Conservation (phyloP, 2,329 filamentous ascomycete species). For the Claviceps pazoutovae region DNA sequence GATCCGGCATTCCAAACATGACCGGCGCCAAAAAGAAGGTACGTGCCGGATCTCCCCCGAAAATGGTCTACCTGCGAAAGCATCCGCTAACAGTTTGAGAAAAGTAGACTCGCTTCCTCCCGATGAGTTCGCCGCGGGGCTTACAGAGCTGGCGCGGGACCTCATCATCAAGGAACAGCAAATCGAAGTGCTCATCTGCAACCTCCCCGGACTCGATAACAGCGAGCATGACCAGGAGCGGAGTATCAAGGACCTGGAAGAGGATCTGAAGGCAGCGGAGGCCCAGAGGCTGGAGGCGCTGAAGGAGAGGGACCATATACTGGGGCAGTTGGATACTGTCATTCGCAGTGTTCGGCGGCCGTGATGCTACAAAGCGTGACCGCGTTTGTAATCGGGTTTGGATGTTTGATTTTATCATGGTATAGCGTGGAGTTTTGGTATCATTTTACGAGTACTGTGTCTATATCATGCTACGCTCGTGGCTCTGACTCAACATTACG, state of each 20-base stretch:
- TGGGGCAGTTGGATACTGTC: slow-evolving; percentile 45
- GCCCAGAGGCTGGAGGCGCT: slow-evolving; percentile 47
- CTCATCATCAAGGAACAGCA: slow-evolving; percentile 70
- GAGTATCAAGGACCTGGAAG: slow-evolving; percentile 49
- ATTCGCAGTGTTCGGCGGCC: slow-evolving; percentile 46
- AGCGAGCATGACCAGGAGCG: slow-evolving; percentile 65
- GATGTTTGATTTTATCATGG: background rate
- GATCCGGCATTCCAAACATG: slow-evolving; percentile 43
- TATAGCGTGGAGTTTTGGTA: slow-evolving; percentile 17
- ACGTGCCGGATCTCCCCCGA: background rate
- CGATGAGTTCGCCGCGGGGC: slow-evolving; percentile 51
- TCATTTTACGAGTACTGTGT: background rate
- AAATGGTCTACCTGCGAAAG: background rate
- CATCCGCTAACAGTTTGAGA: background rate
- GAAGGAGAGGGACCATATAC: slow-evolving; percentile 47
- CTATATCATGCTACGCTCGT: too few relatives aligned
- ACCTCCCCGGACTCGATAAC: slow-evolving; percentile 62
- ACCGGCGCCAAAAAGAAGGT: slow-evolving; percentile 38
- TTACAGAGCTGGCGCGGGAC: slow-evolving; percentile 62
- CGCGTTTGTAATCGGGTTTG: background rate
- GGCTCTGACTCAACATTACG: too few relatives aligned
- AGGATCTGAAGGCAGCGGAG: slow-evolving; percentile 50
- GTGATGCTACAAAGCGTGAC: slow-evolving; percentile 19
- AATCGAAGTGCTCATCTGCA: slow-evolving; percentile 63
- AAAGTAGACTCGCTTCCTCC: slow-evolving; percentile 46